A percentile compares a stretch with the other conserved stretches of the same genome.
Evolutionary conservation across 257 asterid species (phyloP).

Genomic region (Solanum boliviense): DNA sequence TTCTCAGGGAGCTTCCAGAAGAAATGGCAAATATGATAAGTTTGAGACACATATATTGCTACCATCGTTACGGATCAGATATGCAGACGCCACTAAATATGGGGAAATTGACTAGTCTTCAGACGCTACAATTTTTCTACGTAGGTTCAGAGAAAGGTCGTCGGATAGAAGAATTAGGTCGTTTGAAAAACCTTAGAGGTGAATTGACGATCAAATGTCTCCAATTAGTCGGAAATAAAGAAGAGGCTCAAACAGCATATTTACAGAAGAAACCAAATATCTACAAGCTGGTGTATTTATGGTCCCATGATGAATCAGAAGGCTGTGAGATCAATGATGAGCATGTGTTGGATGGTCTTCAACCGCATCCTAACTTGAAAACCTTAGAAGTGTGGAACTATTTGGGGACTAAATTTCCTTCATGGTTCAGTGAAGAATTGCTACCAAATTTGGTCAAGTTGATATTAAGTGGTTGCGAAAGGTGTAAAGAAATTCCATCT

Average conservation of each 20-base stretch:
- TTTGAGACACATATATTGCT: neutral
- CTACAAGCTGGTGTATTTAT: neutral
- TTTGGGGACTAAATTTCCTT: too few species aligned
- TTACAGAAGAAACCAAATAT: neutral
- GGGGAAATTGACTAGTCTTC: neutral
- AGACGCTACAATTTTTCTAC: neutral
- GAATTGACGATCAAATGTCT: neutral
- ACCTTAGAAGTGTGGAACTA: too few species aligned
- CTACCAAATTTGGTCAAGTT: too few species aligned
- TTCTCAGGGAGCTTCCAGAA: neutral
- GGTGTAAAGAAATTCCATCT: constrained; percentile 11
- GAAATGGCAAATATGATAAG: constrained; percentile 3
- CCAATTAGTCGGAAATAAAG: neutral
- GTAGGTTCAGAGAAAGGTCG: neutral
- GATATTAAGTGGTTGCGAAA: neutral
- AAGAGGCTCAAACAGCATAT: neutral
- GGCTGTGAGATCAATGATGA: too few species aligned
- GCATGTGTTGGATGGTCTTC: too few species aligned
- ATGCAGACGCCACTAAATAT: neutral
- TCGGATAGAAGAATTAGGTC: neutral
- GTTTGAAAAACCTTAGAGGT: neutral
- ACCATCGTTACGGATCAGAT: too few species aligned
- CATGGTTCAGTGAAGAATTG: too few species aligned
- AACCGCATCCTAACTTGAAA: neutral
- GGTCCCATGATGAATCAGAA: neutral